Percentiles rank a stretch among this genome's conserved stretches.
Conservation (phyloP, 352 stramenopile species). For the Phytophthora megakarya region DNA sequence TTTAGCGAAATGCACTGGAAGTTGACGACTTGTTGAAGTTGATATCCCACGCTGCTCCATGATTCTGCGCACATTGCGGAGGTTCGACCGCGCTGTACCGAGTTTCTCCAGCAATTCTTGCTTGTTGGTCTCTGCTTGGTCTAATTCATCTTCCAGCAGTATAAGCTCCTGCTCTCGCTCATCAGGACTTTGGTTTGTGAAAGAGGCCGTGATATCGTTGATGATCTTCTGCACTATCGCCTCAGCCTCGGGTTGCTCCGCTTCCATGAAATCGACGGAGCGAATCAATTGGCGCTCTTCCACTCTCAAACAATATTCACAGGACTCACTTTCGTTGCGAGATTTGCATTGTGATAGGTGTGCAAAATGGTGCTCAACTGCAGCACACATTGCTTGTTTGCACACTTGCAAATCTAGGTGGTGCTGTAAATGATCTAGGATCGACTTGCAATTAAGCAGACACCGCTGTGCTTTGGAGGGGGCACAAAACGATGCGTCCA, state of each 20-base stretch:
- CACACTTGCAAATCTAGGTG: constrained; percentile 64
- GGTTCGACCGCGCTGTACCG: constrained; percentile 19
- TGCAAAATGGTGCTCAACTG: constrained; percentile 65
- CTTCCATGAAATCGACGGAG: constrained; percentile 52
- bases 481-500: constrained; percentile 67
- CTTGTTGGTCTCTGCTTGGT: constrained; percentile 62
- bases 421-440: constrained; percentile 65
- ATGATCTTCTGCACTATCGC: constrained; percentile 57
- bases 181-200: constrained; percentile 41
- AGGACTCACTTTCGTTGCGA: constrained; percentile 32
- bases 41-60: constrained; percentile 38
- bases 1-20: constrained; percentile 60
- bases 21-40: constrained; percentile 13
- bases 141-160: constrained; percentile 64
- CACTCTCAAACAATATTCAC: constrained; percentile 65
- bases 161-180: constrained; percentile 50
- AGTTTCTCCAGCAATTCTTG: constrained; percentile 52
- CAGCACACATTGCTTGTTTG: constrained; percentile 51
- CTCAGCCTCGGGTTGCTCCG: constrained; percentile 56
- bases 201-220: constrained; percentile 51
- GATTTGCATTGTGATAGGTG: constrained; percentile 60
- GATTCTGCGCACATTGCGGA: constrained; percentile 46
- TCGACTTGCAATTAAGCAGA: constrained; percentile 57
- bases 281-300: constrained; percentile 54
- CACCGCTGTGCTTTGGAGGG: constrained; percentile 52